These are phyloP conservation scores for Daedaleopsis sinensis DNA, from an alignment of 768 basidiomycete species.

Conservation along the genomic window DNA sequence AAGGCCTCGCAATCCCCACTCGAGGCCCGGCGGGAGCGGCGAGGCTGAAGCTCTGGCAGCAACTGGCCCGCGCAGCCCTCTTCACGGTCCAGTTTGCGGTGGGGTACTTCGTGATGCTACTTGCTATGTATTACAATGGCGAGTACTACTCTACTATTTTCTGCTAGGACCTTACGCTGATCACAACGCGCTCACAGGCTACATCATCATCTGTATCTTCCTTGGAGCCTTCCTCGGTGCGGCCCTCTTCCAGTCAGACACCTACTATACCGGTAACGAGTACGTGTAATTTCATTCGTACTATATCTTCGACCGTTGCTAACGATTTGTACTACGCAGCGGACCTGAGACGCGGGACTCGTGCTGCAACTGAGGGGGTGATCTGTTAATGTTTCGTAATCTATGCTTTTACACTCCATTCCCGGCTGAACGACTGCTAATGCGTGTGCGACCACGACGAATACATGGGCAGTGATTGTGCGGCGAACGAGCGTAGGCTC, in stretches of 20 bases:
- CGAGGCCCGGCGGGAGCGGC: neutral
- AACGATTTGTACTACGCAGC: neutral
- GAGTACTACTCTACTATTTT: neutral
- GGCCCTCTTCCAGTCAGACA: neutral
- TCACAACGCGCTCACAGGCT: neutral
- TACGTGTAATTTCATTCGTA: neutral
- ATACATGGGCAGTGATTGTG: too few relatives aligned
- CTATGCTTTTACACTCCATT: too few relatives aligned
- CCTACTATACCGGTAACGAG: neutral
- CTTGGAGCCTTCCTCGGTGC: conserved; percentile 4
- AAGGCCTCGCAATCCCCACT: neutral
- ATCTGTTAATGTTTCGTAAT: too few relatives aligned
- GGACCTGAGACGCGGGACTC: neutral
- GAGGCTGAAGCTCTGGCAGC: neutral
- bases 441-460: too few relatives aligned
- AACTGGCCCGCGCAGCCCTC: neutral
- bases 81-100: conserved; percentile 4
- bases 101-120: conserved; percentile 2
- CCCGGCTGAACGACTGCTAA: too few relatives aligned
- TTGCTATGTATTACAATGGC: conserved; percentile 8
- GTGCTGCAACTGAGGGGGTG: neutral
- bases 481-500: too few relatives aligned
- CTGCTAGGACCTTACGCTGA: neutral
- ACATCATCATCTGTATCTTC: conserved; percentile 6
- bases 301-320: neutral